These are phyloP conservation scores for Pseudogymnoascus pannorum DNA, from an alignment of 2,329 filamentous ascomycete genomes.

Conservation along the genomic window DNA sequence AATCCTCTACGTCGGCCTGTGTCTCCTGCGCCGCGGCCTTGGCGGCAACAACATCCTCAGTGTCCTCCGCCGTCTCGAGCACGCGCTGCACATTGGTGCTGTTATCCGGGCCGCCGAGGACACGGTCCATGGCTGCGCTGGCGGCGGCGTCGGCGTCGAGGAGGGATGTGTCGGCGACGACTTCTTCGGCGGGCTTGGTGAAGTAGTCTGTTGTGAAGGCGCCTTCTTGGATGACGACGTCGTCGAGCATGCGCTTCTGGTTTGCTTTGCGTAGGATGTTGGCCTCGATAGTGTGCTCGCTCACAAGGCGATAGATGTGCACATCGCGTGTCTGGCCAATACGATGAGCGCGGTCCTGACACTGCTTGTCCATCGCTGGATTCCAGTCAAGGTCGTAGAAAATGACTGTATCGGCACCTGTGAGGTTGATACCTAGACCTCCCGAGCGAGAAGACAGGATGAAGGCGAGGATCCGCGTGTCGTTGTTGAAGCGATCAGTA, in stretches of 20 bases:
- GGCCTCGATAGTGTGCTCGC: slow-evolving; percentile 91
- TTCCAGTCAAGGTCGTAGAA: slow-evolving; percentile 99
- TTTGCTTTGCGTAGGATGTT: slow-evolving; percentile 96
- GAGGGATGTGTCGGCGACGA: slow-evolving; percentile 50
- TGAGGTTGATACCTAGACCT: slow-evolving; percentile 91
- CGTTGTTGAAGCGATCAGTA: slow-evolving; percentile 94
- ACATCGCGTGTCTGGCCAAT: slow-evolving; percentile 97
- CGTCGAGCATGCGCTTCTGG: slow-evolving; percentile 95
- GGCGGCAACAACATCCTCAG: slow-evolving; percentile 83
- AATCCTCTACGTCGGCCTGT: slow-evolving; percentile 77
- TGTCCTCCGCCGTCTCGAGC: slow-evolving; percentile 85
- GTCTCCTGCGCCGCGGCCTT: slow-evolving; percentile 84
- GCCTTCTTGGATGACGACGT: slow-evolving; percentile 96
- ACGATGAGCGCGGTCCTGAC: slow-evolving; percentile 92
- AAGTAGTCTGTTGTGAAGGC: slow-evolving; percentile 97
- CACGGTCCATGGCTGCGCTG: slow-evolving; percentile 76
- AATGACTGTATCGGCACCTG: slow-evolving; percentile 93
- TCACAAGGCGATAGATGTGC: slow-evolving; percentile 92
- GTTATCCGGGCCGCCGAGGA: slow-evolving; percentile 55
- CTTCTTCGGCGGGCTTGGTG: slow-evolving; percentile 64
- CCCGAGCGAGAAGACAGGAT: slow-evolving; percentile 93
- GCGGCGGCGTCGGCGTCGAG: slow-evolving; percentile 64
- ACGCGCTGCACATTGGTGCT: slow-evolving; percentile 62
- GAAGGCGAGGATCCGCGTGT: slow-evolving; percentile 86
- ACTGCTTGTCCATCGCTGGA: slow-evolving; percentile 98